Percentiles rank a stretch among this genome's conserved stretches.
Evolutionary conservation across 805 yeast species (phyloP).

Genomic region (Pichia manshurica): DNA sequence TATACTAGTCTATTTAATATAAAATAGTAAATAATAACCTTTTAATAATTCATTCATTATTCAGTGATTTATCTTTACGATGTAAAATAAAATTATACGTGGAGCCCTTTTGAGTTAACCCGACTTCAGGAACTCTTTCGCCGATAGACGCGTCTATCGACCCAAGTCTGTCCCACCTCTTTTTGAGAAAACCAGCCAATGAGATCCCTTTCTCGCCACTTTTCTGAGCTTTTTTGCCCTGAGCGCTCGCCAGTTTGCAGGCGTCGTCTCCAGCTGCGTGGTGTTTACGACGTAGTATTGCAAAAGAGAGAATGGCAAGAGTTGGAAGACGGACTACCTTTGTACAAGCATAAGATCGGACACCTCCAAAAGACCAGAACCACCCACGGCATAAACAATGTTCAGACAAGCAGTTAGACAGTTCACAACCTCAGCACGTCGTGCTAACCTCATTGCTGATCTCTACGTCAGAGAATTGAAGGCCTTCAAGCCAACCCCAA

Average conservation of each 20-base stretch:
- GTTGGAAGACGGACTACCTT: too few species aligned
- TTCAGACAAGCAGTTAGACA: conserved; percentile 25
- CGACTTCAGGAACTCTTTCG: too few species aligned
- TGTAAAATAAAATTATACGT: too few species aligned
- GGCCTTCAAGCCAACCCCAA: conserved; percentile 79
- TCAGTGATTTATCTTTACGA: too few species aligned
- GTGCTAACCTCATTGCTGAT: conserved; percentile 63
- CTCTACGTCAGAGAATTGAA: conserved; percentile 82
- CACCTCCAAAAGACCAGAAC: too few species aligned
- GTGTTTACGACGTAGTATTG: background rate
- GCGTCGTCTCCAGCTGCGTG: background rate
- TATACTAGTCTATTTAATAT: background rate
- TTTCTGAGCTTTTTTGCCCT: background rate
- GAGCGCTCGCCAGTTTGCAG: background rate
- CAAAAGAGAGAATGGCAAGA: too few species aligned
- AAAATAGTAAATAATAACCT: background rate
- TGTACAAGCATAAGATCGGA: too few species aligned
- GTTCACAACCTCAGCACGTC: conserved; percentile 24
- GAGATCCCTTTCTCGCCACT: background rate
- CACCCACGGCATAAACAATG: conserved; percentile 7
- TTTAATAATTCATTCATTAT: too few species aligned
- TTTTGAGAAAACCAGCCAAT: background rate
- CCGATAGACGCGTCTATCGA: too few species aligned
- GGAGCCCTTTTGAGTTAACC: too few species aligned
- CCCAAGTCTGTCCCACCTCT: too few species aligned